A percentile compares a stretch with the other conserved stretches of the same genome.
Conservation (phyloP, 202 grass and related monocot genomes). For the Digitaria exilis region DNA sequence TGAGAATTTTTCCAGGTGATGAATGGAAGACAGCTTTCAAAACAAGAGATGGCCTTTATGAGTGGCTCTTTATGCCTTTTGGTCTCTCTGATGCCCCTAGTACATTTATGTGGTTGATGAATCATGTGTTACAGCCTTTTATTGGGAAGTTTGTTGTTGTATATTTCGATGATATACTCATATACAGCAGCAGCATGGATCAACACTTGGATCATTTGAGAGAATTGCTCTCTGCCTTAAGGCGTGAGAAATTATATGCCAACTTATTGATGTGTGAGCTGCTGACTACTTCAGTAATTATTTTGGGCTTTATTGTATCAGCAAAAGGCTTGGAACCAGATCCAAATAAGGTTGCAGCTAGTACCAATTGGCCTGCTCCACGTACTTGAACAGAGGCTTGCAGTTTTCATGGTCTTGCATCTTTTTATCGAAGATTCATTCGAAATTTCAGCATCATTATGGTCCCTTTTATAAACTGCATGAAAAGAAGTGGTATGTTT, state of each 20-base stretch:
- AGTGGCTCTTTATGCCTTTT: conserved; percentile 21
- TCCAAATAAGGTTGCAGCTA: not conserved
- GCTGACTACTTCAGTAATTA: not conserved
- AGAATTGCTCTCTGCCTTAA: not conserved
- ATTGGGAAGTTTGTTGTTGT: not conserved
- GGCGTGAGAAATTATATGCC: not conserved
- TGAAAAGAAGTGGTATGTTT: not conserved
- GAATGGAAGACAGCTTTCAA: conserved; percentile 53
- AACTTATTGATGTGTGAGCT: not conserved
- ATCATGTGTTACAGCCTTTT: not conserved
- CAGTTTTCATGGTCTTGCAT: conserved; percentile 19
- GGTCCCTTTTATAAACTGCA: not conserved
- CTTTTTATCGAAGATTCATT: not conserved
- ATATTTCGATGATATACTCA: conserved; percentile 2
- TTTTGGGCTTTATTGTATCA: not conserved
- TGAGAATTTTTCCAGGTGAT: conserved; percentile 15
- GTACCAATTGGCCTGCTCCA: not conserved
- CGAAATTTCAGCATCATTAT: not conserved
- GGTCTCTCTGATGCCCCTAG: not conserved
- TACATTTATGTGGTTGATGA: conserved; percentile 5
- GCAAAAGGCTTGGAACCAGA: not conserved
- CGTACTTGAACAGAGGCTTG: not conserved
- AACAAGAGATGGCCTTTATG: conserved; percentile 29
- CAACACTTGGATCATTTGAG: not conserved
- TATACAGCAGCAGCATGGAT: not conserved